A percentile compares a stretch with the other conserved stretches of the same genome.
Conservation (phyloP, 192 early-diverging fungal genomes). For the Backusella tuberculispora region DNA sequence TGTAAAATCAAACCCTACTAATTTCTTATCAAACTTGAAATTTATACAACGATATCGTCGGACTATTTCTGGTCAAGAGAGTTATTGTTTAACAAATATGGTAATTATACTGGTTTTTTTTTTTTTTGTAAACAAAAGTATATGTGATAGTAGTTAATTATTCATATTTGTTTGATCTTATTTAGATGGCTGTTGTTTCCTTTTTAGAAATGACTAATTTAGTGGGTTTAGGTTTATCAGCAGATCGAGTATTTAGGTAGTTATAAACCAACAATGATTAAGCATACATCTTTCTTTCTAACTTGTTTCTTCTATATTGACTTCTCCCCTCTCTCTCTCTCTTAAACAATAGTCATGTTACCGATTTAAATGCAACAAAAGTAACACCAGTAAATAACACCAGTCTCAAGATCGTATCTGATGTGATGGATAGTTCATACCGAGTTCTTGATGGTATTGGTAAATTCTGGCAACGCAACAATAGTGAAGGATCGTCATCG, state of each 20-base stretch:
- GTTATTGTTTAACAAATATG: slow-evolving; percentile 58
- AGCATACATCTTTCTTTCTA: neutral
- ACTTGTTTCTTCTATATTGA: neutral
- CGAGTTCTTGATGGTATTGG: slow-evolving; percentile 52
- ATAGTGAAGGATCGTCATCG: neutral
- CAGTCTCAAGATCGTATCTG: slow-evolving; percentile 50
- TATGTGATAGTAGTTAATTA: neutral
- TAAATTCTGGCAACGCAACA: slow-evolving; percentile 37
- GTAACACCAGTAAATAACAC: slow-evolving; percentile 10
- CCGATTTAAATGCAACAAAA: slow-evolving; percentile 22
- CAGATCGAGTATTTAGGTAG: slow-evolving; percentile 51
- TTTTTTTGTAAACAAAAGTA: neutral
- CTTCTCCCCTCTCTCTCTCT: neutral
- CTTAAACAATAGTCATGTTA: slow-evolving; percentile 17
- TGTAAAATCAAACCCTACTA: slow-evolving; percentile 67
- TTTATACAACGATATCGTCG: slow-evolving; percentile 58
- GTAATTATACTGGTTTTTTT: slow-evolving; percentile 22
- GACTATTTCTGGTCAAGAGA: slow-evolving; percentile 45
- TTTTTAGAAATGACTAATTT: slow-evolving; percentile 54
- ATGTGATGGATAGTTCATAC: slow-evolving; percentile 54
- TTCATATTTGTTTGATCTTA: neutral
- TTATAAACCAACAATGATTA: neutral
- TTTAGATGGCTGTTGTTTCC: slow-evolving; percentile 50
- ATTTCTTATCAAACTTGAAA: slow-evolving; percentile 70
- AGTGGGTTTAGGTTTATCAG: slow-evolving; percentile 48